phyloP scores from a whole-genome alignment of 2,329 filamentous ascomycete genomes.

The Ophiostoma triangulosporum region DNA sequence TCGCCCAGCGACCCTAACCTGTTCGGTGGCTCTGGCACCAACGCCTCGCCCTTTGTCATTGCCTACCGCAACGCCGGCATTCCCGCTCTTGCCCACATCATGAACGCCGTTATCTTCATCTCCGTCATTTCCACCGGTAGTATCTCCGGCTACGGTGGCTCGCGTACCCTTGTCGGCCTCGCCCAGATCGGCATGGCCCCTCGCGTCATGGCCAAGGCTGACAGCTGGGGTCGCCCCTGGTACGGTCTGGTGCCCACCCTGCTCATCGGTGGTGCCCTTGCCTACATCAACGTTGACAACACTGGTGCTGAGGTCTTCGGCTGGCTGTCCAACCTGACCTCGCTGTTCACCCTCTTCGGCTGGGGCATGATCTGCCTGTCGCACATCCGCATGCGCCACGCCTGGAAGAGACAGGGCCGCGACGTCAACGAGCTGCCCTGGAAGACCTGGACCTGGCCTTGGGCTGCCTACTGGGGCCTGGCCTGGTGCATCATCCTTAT shows the following conservation, averaged over 20 bases:
- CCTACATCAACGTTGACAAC: conserved; percentile 9
- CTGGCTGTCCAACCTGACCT: conserved; percentile 8
- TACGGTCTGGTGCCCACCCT: conserved; percentile 7
- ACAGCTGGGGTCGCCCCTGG: conserved; percentile 8
- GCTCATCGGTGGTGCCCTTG: conserved; percentile 3
- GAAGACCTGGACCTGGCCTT: conserved; percentile 4
- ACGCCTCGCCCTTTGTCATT: conserved; percentile 43
- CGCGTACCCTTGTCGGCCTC: conserved; percentile 8
- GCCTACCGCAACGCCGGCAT: conserved; percentile 40
- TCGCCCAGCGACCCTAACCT: conserved; percentile 33
- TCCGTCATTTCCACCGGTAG: conserved; percentile 25
- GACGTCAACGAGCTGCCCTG: background rate
- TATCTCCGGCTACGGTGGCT: conserved; percentile 1
- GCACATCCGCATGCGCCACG: conserved; percentile 2
- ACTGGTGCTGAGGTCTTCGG: conserved; percentile 9
- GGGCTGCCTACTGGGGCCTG: conserved; percentile 10
- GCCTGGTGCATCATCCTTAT: conserved; percentile 2
- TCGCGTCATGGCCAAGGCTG: background rate
- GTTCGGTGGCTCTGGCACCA: conserved; percentile 28
- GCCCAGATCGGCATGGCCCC: conserved; percentile 9
- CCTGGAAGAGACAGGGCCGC: background rate
- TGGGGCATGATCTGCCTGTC: conserved; percentile 9
- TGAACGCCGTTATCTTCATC: conserved; percentile 45
- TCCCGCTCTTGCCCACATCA: conserved; percentile 36
- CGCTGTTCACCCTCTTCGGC: conserved; percentile 3